A percentile compares a stretch with the other conserved stretches of the same genome.
phyloP scores from a whole-genome alignment of 805 yeast genomes.

The Phaffomyces opuntiae region DNA sequence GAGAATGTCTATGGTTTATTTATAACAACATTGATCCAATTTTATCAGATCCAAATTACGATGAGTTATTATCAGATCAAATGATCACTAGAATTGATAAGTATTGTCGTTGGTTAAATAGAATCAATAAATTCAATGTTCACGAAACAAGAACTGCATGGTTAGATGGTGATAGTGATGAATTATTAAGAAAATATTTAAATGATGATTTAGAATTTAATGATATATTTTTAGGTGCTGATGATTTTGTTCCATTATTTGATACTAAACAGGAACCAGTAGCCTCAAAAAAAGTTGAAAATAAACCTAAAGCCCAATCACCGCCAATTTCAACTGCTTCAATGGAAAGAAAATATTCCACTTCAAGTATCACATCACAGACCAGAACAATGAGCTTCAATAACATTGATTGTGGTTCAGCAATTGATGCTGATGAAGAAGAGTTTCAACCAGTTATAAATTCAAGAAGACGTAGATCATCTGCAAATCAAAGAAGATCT shows the following conservation, averaged over 20 bases:
- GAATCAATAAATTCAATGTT: slow-evolving; percentile 15
- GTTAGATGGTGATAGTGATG: slow-evolving; percentile 25
- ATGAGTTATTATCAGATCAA: slow-evolving; percentile 11
- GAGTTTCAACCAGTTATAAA: slow-evolving; percentile 29
- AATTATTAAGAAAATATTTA: slow-evolving; percentile 29
- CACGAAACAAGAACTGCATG: slow-evolving; percentile 18
- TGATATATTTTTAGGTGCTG: slow-evolving; percentile 32
- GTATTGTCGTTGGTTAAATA: slow-evolving; percentile 30
- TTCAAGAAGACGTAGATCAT: slow-evolving; percentile 26
- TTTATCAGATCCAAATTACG: slow-evolving; percentile 32
- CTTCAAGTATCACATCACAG: slow-evolving; percentile 1
- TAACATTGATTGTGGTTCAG: slow-evolving; percentile 15
- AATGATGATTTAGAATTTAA: slow-evolving; percentile 31
- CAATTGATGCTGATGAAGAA: slow-evolving; percentile 24
- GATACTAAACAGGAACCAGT: slow-evolving; percentile 21
- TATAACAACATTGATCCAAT: slow-evolving; percentile 58
- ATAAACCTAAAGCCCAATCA: slow-evolving; percentile 9
- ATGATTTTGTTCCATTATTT: slow-evolving; percentile 29
- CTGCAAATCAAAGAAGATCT: slow-evolving; percentile 16
- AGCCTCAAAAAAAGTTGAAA: slow-evolving; percentile 13
- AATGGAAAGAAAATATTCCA: slow-evolving; percentile 1
- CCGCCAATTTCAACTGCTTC: background rate
- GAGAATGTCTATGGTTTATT: slow-evolving; percentile 61
- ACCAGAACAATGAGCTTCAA: slow-evolving; percentile 7
- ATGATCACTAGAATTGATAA: slow-evolving; percentile 23